These are phyloP conservation scores for Leccinum aurantiacum DNA, from an alignment of 768 basidiomycete species.

Conservation along the genomic window DNA sequence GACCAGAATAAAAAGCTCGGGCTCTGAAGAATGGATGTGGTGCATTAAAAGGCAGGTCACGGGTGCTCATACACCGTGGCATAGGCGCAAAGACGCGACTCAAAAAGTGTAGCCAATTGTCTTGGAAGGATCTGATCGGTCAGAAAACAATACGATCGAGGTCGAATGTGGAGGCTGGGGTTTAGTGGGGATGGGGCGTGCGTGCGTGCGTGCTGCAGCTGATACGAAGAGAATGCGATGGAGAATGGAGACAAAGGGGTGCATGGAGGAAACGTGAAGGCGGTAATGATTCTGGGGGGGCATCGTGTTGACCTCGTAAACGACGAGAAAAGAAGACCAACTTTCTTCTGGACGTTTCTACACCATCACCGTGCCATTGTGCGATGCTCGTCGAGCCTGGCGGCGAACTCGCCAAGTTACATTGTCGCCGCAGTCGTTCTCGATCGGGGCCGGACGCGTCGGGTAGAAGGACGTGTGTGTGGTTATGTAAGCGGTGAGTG, in stretches of 20 bases:
- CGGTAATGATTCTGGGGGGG: slow-evolving; percentile 22
- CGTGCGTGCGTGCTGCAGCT: slow-evolving; percentile 11
- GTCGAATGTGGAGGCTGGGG: slow-evolving; percentile 7
- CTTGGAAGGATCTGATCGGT: slow-evolving; percentile 22
- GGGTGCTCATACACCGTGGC: slow-evolving; percentile 6
- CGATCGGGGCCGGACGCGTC: slow-evolving; percentile 1
- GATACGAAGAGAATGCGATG: slow-evolving; percentile 16
- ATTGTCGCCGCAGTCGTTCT: slow-evolving; percentile 3
- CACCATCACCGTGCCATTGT: background rate
- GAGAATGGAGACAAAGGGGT: slow-evolving; percentile 20
- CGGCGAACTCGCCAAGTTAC: slow-evolving; percentile 1
- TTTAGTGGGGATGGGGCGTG: slow-evolving; percentile 10
- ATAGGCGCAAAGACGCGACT: slow-evolving; percentile 8
- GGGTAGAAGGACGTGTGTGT: background rate
- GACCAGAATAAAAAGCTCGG: background rate
- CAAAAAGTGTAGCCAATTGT: background rate
- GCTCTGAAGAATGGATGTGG: slow-evolving; percentile 16
- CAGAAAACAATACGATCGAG: slow-evolving; percentile 3
- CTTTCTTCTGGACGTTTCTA: background rate
- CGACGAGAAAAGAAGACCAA: slow-evolving; percentile 1
- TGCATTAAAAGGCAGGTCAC: slow-evolving; percentile 15
- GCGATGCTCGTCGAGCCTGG: background rate
- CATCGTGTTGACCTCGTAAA: slow-evolving; percentile 4
- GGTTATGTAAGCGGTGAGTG: slow-evolving; percentile 19
- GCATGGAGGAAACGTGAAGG: slow-evolving; percentile 23